Percentiles rank a stretch among this genome's conserved stretches.
Evolutionary conservation across 2,329 filamentous ascomycete genomes (phyloP).

Genomic region (Periconia sp.): DNA sequence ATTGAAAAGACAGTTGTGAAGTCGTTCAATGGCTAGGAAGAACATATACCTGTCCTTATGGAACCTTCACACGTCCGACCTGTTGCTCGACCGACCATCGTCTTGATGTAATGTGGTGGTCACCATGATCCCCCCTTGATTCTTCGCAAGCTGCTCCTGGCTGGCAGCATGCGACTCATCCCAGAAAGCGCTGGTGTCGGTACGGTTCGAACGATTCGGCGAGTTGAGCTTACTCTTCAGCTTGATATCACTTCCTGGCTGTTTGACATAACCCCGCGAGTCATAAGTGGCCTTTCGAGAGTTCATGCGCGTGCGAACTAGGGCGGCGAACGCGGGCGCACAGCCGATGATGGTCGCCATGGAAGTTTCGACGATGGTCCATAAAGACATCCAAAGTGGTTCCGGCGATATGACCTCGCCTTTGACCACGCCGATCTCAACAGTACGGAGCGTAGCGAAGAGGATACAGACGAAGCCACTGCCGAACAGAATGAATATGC

Average conservation of each 20-base stretch:
- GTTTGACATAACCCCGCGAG: slow-evolving; percentile 16
- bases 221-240: slow-evolving; percentile 15
- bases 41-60: no score
- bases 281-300: slow-evolving; percentile 15
- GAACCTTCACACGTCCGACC: neutral
- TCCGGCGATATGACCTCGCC: slow-evolving; percentile 32
- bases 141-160: slow-evolving; percentile 19
- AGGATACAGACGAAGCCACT: slow-evolving; percentile 33
- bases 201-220: neutral
- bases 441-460: slow-evolving; percentile 34
- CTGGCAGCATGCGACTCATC: slow-evolving; percentile 8
- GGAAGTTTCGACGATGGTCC: slow-evolving; percentile 44
- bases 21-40: no score
- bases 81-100: neutral
- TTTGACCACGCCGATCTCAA: slow-evolving; percentile 40
- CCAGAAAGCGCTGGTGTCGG: slow-evolving; percentile 3
- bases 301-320: slow-evolving; percentile 18
- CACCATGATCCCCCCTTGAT: slow-evolving; percentile 8
- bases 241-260: slow-evolving; percentile 12
- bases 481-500: slow-evolving; percentile 34
- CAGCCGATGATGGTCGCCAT: slow-evolving; percentile 38
- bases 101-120: slow-evolving; percentile 13
- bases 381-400: slow-evolving; percentile 45
- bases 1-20: no score
- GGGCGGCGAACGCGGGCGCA: slow-evolving; percentile 28